Conservation (phyloP, 2,329 filamentous ascomycete species). For the Madurella mycetomatis region DNA sequence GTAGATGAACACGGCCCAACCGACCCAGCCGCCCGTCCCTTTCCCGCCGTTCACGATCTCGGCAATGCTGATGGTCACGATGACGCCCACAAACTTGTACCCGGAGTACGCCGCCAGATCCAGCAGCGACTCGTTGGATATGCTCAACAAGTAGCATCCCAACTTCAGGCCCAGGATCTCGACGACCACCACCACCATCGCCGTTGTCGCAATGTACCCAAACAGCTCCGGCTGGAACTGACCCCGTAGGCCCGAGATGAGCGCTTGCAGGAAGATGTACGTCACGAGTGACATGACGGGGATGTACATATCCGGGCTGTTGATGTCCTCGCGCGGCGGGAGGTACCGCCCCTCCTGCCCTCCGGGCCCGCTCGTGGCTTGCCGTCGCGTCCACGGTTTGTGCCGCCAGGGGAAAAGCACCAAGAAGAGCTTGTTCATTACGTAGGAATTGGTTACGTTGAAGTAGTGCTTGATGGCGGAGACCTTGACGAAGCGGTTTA, state of each 20-base stretch:
- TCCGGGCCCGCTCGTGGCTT: constrained; percentile 61
- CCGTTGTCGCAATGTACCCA: constrained; percentile 81
- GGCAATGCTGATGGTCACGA: constrained; percentile 75
- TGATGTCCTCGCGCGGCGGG: constrained; percentile 89
- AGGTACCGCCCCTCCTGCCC: constrained; percentile 75
- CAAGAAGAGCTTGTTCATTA: constrained; percentile 85
- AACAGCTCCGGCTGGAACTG: constrained; percentile 92
- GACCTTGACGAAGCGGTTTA: constrained; percentile 78
- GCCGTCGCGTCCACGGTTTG: constrained; percentile 93
- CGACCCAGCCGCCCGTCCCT: constrained; percentile 81
- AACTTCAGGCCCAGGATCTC: constrained; percentile 90
- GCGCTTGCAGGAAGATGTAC: constrained; percentile 89
- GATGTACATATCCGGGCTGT: constrained; percentile 99
- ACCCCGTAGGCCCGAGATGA: constrained; percentile 83
- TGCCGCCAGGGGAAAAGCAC: constrained; percentile 98
- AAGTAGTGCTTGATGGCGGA: constrained; percentile 97
- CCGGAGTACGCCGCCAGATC: constrained; percentile 95
- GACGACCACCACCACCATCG: constrained; percentile 74
- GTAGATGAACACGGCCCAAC: constrained; percentile 86
- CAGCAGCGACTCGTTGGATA: constrained; percentile 86
- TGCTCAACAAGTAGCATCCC: constrained; percentile 88
- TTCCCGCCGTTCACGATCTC: constrained; percentile 73
- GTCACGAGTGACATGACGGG: constrained; percentile 91
- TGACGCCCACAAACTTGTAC: constrained; percentile 98
- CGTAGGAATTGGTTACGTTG: constrained; percentile 97